These are phyloP conservation scores for Neopestalotiopsis sp. DNA, from an alignment of 2,329 filamentous ascomycete species.

Conservation along the genomic window DNA sequence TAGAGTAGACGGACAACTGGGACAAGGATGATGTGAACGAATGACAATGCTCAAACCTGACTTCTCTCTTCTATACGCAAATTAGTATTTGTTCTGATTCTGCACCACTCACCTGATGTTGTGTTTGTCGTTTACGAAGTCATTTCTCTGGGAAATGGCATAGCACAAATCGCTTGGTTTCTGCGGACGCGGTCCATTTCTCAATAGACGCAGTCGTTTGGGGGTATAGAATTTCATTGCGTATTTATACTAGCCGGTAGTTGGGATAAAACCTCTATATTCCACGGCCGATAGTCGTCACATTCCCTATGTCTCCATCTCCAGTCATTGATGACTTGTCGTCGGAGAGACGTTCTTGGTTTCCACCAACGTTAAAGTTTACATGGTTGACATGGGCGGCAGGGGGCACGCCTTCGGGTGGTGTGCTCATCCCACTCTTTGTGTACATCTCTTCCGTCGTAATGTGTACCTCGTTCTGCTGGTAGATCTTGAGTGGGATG, in stretches of 20 bases:
- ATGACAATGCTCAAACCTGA: neutral
- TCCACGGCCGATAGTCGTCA: constrained; percentile 6
- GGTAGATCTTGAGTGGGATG: constrained; percentile 44
- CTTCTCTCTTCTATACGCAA: neutral
- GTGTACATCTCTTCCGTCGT: constrained; percentile 18
- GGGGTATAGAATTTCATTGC: neutral
- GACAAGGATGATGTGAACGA: too few species aligned
- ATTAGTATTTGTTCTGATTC: neutral
- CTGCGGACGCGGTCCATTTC: neutral
- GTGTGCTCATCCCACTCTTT: neutral
- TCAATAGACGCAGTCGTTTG: neutral
- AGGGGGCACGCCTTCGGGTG: neutral
- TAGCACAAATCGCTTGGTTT: neutral
- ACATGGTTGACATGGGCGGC: neutral
- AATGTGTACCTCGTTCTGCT: constrained; percentile 40
- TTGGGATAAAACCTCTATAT: neutral
- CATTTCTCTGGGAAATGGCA: neutral
- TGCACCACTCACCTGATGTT: neutral
- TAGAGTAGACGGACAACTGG: too few species aligned
- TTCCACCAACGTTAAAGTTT: neutral
- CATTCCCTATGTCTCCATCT: neutral
- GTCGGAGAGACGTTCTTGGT: neutral
- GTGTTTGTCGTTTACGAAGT: neutral
- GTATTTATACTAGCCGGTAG: neutral
- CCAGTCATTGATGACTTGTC: neutral